A percentile compares a stretch with the other conserved stretches of the same genome.
These are phyloP conservation scores for Fusarium coicis DNA, from an alignment of 2,329 filamentous ascomycete species.

Conservation along the genomic window DNA sequence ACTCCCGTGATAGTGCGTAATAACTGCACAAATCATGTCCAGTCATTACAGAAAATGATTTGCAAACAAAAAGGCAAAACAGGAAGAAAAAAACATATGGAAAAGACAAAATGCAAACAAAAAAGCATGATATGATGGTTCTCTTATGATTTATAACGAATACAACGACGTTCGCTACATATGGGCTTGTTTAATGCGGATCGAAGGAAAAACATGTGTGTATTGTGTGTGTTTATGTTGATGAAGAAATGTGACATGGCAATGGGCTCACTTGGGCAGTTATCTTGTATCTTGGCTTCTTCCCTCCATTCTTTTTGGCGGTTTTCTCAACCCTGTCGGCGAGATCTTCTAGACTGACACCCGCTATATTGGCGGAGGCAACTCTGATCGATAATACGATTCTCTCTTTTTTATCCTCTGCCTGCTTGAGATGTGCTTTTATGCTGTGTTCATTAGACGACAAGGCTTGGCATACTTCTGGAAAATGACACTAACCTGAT, in stretches of 20 bases:
- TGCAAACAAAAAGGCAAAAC: slow-evolving; percentile 18
- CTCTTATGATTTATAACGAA: slow-evolving; percentile 32
- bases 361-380: slow-evolving; percentile 42
- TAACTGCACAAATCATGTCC: slow-evolving; percentile 16
- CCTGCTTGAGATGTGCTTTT: slow-evolving; percentile 40
- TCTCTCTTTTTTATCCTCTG: slow-evolving; percentile 50
- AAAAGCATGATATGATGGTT: slow-evolving; percentile 13
- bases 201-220: slow-evolving; percentile 14
- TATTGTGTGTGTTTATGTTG: slow-evolving; percentile 23
- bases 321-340: slow-evolving; percentile 48
- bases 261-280: slow-evolving; percentile 45
- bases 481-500: slow-evolving; percentile 53
- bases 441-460: slow-evolving; percentile 46
- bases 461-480: not conserved
- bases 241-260: slow-evolving; percentile 35
- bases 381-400: slow-evolving; percentile 52
- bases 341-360: slow-evolving; percentile 50
- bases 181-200: slow-evolving; percentile 7
- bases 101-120: slow-evolving; percentile 22
- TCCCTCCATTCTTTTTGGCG: slow-evolving; percentile 48
- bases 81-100: slow-evolving; percentile 13
- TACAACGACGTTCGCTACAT: slow-evolving; percentile 33
- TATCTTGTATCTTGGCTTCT: slow-evolving; percentile 49
- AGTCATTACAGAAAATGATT: slow-evolving; percentile 33
- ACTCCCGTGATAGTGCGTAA: slow-evolving; percentile 43